Evolutionary conservation across 2,329 filamentous ascomycete species (phyloP), one percentile per base, ranked within the genome.

Genomic region (Bisporella sp.): DNA sequence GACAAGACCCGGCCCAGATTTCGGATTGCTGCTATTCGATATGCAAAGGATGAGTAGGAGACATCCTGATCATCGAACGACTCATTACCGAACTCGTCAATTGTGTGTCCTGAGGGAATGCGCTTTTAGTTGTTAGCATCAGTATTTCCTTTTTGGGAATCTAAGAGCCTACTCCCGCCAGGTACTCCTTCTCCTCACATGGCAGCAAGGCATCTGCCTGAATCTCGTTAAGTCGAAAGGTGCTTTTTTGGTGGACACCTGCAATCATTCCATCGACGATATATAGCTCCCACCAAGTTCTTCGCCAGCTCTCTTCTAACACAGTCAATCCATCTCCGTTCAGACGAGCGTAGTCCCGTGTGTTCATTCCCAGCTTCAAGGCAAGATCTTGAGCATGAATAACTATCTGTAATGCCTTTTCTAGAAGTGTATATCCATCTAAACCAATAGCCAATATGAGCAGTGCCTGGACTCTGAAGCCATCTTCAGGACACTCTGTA

Each of bases 211-310:
- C 86, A 59, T 88, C 82, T 11, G 80, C 76, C 5, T 73, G 68
- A 6, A 90, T 75, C 48, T 84, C 81, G 57, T 81, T 87, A 29
- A 88, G 73, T n/a, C 77, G 68, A 65, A 88, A 87, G 49, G 80
- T 84, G 41, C 85, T 85, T 54, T 81, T 78, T 9, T 83, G 78
- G 58, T 87, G 87, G 57, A 95, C 82, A 4, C 87, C 88, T 5
- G 89, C 87, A 57, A 95, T 77, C 77, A 95, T 85, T 49, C 85
- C 88, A 64, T 95, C 89, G 11, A 89, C 78, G 31, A 64, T 51
- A 46, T 58, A 64, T 50, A 86, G 67, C 57, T 83, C 89, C 91
- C 91, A 96, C 90, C 90, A 96, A 1, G 90, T 96, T 52, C 91
- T 77, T 13, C 89, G 79, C 79, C 89, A 85, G 64, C 85, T 88